These are phyloP conservation scores for Prunus persica DNA, from an alignment of 306 rosid genomes.

Conservation along the genomic window Prunus_persica_NCBIv2 NC_034011.1:26264001-26264500, in stretches of 20 bases:
- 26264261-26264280: neutral
- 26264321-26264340: neutral
- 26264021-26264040: neutral
- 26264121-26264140: neutral
- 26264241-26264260: neutral
- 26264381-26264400: neutral
- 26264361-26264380: neutral
- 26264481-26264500: neutral
- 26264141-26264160: too few relatives aligned
- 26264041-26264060: neutral
- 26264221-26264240: neutral
- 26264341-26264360: neutral
- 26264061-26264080: neutral
- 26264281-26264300: neutral
- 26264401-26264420: neutral
- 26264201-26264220: neutral
- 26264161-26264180: neutral
- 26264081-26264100: neutral
- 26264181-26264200: neutral
- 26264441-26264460: neutral
- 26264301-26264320: constrained; percentile 6
- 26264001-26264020: neutral
- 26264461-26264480: neutral
- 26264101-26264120: neutral
- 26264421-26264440: neutral